Conservation (phyloP, 257 asterid species). For the Capsicum baccatum region DNA sequence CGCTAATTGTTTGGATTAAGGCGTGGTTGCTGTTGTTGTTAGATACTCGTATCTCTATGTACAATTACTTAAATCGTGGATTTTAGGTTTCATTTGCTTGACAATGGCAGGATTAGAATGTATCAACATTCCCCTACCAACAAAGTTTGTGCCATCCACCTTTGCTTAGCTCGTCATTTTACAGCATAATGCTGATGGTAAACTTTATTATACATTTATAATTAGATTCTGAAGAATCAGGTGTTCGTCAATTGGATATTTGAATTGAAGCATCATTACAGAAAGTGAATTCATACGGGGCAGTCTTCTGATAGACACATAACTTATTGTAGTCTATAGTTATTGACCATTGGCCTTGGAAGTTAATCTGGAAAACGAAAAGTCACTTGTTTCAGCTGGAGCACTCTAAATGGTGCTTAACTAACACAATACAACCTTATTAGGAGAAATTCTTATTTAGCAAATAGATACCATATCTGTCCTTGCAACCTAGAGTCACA, state of each 20-base stretch:
- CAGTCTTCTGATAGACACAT: background rate
- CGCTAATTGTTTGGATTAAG: background rate
- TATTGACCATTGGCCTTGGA: too few relatives aligned
- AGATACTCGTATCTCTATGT: background rate
- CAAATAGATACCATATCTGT: too few relatives aligned
- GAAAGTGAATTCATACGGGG: background rate
- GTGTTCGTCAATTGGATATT: background rate
- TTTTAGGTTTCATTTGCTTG: background rate
- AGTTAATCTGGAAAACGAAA: too few relatives aligned
- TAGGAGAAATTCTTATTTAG: too few relatives aligned
- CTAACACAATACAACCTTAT: too few relatives aligned
- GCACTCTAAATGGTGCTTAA: too few relatives aligned
- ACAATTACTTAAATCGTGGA: background rate
- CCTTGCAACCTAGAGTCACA: too few relatives aligned
- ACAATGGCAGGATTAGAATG: background rate
- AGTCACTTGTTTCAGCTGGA: too few relatives aligned
- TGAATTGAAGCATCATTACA: too few relatives aligned
- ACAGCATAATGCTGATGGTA: background rate
- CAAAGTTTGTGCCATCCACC: background rate
- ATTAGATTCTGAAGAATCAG: background rate
- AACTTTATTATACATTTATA: background rate
- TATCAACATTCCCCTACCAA: background rate
- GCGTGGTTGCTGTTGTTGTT: background rate
- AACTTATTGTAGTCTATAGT: too few relatives aligned
- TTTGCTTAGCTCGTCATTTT: background rate